Percentiles rank a stretch among this genome's conserved stretches.
phyloP scores from a whole-genome alignment of 208 protist genomes.

The Angomonas ambiguus region DNA sequence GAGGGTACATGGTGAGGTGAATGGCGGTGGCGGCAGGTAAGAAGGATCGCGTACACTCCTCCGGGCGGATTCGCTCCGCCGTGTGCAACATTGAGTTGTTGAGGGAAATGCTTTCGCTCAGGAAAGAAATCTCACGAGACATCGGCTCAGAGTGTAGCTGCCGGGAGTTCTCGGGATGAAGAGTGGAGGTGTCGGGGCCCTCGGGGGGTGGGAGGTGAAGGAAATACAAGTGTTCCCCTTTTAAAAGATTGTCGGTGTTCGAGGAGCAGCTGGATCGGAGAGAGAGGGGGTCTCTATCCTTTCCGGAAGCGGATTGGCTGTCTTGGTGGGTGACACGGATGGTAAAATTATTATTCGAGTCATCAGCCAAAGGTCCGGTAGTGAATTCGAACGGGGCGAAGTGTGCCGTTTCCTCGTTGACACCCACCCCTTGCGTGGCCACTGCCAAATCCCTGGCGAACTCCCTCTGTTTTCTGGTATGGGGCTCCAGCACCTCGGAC shows the following conservation, averaged over 20 bases:
- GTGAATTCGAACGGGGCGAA: not conserved
- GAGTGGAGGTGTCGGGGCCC: too few species aligned
- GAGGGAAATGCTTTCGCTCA: not conserved
- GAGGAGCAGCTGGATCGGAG: not conserved
- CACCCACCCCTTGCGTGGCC: not conserved
- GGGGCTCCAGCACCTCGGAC: constrained; percentile 33
- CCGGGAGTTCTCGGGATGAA: too few species aligned
- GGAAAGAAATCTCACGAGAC: not conserved
- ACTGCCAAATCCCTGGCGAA: constrained; percentile 19
- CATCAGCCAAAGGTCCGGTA: not conserved
- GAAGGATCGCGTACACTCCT: constrained; percentile 1
- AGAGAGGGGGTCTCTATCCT: not conserved
- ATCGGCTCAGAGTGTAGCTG: not conserved
- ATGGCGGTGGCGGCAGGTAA: constrained; percentile 27
- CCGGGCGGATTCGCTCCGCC: constrained; percentile 13
- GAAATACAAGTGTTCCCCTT: not conserved
- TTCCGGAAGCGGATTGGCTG: not conserved
- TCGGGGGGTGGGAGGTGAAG: not conserved
- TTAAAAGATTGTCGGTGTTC: not conserved
- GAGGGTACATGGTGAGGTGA: constrained; percentile 28
- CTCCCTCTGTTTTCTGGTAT: constrained; percentile 22
- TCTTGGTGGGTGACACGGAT: not conserved
- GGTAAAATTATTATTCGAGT: not conserved
- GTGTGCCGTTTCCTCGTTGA: not conserved
- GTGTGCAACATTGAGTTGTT: constrained; percentile 22